These are phyloP conservation scores for Scheffersomyces cryptocercus DNA, from an alignment of 1,139 yeast genomes.

Conservation along the genomic window DNA sequence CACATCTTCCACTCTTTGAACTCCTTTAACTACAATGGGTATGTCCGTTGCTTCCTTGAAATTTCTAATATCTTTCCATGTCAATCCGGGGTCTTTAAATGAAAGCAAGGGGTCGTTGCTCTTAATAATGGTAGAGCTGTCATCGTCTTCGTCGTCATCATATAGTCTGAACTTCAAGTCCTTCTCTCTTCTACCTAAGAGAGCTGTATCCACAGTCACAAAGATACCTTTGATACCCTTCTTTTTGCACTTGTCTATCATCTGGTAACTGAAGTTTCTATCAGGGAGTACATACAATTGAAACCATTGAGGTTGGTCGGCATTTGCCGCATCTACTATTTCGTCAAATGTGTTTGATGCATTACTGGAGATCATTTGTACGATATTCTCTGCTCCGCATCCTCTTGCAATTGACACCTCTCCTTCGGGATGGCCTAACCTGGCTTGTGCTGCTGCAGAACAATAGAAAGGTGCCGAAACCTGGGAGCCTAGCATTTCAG, in stretches of 20 bases:
- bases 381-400: conserved; percentile 44
- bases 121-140: background rate
- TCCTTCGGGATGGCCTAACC: conserved; percentile 57
- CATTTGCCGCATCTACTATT: conserved; percentile 47
- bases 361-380: conserved; percentile 59
- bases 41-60: conserved; percentile 18
- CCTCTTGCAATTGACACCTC: conserved; percentile 53
- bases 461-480: conserved; percentile 56
- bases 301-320: conserved; percentile 32
- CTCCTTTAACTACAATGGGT: conserved; percentile 51
- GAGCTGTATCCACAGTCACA: conserved; percentile 29
- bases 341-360: conserved; percentile 60
- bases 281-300: conserved; percentile 51
- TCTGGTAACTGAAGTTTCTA: conserved; percentile 1
- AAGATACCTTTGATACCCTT: conserved; percentile 27
- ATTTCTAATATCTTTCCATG: conserved; percentile 5
- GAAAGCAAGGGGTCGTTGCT: conserved; percentile 5
- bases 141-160: conserved; percentile 4
- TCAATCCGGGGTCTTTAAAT: conserved; percentile 9
- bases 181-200: conserved; percentile 27
- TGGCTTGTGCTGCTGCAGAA: conserved; percentile 60
- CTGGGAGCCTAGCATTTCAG: conserved; percentile 51
- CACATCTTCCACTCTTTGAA: conserved; percentile 54
- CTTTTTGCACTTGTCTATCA: conserved; percentile 10
- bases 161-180: conserved; percentile 19